Evolutionary conservation across 2,329 filamentous ascomycete species (phyloP).

Genomic region (Ilyonectria robusta): DNA sequence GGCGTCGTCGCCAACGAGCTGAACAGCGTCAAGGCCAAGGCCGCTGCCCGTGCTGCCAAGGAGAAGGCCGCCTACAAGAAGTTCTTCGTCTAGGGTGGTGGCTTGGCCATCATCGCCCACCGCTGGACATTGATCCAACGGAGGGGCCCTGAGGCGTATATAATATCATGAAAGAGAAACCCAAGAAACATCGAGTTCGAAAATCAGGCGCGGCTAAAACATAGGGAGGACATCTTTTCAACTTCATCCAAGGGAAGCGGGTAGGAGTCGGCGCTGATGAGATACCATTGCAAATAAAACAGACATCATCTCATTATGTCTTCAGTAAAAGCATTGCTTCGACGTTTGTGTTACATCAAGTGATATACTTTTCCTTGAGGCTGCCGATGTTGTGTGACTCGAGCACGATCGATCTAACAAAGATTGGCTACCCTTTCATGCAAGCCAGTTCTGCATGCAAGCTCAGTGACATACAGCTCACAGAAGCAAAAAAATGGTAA

Average conservation of each 20-base stretch:
- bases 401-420: background rate
- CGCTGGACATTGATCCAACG: background rate
- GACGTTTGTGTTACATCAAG: background rate
- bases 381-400: background rate
- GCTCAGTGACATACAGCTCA: background rate
- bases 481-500: constrained; percentile 2
- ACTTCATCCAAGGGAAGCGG: constrained; percentile 45
- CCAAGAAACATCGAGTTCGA: constrained; percentile 24
- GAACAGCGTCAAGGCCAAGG: constrained; percentile 81
- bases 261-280: constrained; percentile 49
- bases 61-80: constrained; percentile 95
- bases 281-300: constrained; percentile 48
- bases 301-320: constrained; percentile 5
- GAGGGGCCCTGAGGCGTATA: constrained; percentile 24
- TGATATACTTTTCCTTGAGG: background rate
- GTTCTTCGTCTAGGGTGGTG: constrained; percentile 75
- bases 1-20: constrained; percentile 82
- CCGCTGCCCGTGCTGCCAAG: constrained; percentile 82
- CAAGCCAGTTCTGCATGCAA: background rate
- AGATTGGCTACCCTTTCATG: background rate
- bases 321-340: background rate
- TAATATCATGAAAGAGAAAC: constrained; percentile 28
- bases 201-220: constrained; percentile 29
- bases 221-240: constrained; percentile 41
- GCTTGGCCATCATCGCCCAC: background rate